Base-by-base conservation (phyloP, 2,329 filamentous ascomycete genomes). In the Hypoxylon sp. region DNA sequence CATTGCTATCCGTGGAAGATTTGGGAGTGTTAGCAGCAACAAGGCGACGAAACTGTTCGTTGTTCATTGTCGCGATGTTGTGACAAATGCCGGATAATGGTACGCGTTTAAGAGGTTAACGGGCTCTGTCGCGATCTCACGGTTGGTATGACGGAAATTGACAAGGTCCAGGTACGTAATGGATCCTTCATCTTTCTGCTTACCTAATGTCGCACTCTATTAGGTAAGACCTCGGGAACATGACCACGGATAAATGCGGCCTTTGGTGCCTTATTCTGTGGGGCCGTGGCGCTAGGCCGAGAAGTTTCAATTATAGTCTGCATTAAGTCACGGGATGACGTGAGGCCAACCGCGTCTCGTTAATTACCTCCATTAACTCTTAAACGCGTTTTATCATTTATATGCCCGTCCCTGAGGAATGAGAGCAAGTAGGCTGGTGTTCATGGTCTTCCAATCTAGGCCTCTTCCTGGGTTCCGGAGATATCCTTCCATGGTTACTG, bases 11-110 rank as follows among this genome's bases (percentile, higher is more conserved):
- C 73, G 80, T 66, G 69, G 78, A 74, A 31, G 80, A 69, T 66
- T 84, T 84, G 61, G 80, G 76, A 6, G 84, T 77, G 66, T 84
- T 85, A 44, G 80, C 80, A 50, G 90, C 84, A 22, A 97, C 81
- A 6, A 98, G 87, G 71, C 92, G 91, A 61, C 96, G 91, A 77
- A 99, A 99, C 76, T 98, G 93, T 48, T 94, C 89, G 85, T 98
- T 98, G 80, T 98, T 97, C 96, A 99, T 98, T 5, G 57, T 58
- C 20, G 27, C 27, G 10, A 40, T 8, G n/a, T 27, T 33, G 3
- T 25, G 48, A 51, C 5, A 13, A 22, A 10, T 4, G 14, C 6
- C 49, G n/a, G 14, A 25, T 22, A 22, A 20, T 40, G 7, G 11
- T 37, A 49, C 37, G 31, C 11, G n/a, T n/a, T 17, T 33, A 22